These are phyloP conservation scores for Kluyveromyces aestuarii DNA, from an alignment of 805 yeast species.

Conservation along the genomic window DNA sequence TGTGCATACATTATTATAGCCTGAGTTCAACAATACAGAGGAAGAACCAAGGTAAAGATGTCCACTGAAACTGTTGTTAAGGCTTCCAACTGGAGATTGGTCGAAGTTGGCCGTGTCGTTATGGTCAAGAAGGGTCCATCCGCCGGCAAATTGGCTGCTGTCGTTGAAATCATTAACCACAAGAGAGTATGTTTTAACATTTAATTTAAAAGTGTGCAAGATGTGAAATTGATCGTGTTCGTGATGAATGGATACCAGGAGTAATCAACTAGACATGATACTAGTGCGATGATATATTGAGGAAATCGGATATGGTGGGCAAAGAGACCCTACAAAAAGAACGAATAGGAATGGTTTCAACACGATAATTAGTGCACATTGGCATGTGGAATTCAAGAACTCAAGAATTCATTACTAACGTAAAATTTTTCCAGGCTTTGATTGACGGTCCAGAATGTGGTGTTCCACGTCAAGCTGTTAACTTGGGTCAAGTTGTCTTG, in stretches of 20 bases:
- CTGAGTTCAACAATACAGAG: neutral
- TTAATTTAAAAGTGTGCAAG: neutral
- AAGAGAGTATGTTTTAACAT: slow-evolving; percentile 69
- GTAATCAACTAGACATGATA: no score
- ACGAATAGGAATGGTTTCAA: neutral
- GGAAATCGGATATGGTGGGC: no score
- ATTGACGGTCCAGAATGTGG: slow-evolving; percentile 90
- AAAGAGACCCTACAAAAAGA: no score
- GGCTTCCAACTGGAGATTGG: slow-evolving; percentile 98
- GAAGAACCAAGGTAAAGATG: slow-evolving; percentile 33
- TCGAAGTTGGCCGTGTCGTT: slow-evolving; percentile 98
- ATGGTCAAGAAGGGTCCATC: slow-evolving; percentile 69
- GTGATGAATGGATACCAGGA: neutral
- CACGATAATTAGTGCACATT: neutral
- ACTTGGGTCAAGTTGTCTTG: slow-evolving; percentile 80
- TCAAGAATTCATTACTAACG: slow-evolving; percentile 20
- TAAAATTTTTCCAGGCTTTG: slow-evolving; percentile 49
- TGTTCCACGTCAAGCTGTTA: slow-evolving; percentile 86
- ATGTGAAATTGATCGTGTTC: neutral
- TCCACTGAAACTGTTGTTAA: slow-evolving; percentile 71
- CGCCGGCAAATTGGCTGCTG: slow-evolving; percentile 84
- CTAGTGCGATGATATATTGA: no score
- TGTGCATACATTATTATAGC: neutral
- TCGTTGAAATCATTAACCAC: slow-evolving; percentile 98
- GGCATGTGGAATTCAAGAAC: neutral